Conservation (phyloP, 192 early-diverging fungal genomes). For the Entomortierella beljakovae region DNA sequence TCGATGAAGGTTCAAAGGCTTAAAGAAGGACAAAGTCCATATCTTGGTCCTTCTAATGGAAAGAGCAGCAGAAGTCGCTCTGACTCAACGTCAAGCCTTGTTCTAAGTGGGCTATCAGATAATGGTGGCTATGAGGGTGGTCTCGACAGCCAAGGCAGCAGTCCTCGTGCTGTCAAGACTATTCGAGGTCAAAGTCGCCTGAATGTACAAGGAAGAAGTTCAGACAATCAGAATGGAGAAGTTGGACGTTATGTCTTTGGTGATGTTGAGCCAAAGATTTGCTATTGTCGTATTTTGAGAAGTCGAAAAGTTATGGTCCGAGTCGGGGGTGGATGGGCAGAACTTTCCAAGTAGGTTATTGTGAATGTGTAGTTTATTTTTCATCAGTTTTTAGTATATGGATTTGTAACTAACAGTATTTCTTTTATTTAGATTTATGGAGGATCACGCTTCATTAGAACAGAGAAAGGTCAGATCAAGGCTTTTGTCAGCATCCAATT, state of each 20-base stretch:
- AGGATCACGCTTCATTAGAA: conserved; percentile 48
- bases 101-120: conserved; percentile 27
- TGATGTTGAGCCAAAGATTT: conserved; percentile 69
- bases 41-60: conserved; percentile 6
- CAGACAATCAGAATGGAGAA: conserved; percentile 52
- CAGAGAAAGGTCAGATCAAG: conserved; percentile 36
- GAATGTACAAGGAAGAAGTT: background rate
- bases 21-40: conserved; percentile 33
- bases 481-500: conserved; percentile 36
- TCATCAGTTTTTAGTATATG: conserved; percentile 1
- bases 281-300: conserved; percentile 71
- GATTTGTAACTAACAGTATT: background rate
- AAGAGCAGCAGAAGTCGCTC: conserved; percentile 17
- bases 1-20: conserved; percentile 64
- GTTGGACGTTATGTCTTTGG: conserved; percentile 76
- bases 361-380: background rate
- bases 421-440: conserved; percentile 43
- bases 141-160: conserved; percentile 28
- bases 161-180: conserved; percentile 29
- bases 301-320: conserved; percentile 76
- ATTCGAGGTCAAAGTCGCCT: conserved; percentile 37
- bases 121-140: conserved; percentile 28
- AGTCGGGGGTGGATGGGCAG: conserved; percentile 74
- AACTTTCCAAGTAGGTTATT: conserved; percentile 63
- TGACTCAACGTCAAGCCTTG: conserved; percentile 33